phyloP scores from a whole-genome alignment of 1,139 yeast genomes.

The Taphrina wiesneri region DNA sequence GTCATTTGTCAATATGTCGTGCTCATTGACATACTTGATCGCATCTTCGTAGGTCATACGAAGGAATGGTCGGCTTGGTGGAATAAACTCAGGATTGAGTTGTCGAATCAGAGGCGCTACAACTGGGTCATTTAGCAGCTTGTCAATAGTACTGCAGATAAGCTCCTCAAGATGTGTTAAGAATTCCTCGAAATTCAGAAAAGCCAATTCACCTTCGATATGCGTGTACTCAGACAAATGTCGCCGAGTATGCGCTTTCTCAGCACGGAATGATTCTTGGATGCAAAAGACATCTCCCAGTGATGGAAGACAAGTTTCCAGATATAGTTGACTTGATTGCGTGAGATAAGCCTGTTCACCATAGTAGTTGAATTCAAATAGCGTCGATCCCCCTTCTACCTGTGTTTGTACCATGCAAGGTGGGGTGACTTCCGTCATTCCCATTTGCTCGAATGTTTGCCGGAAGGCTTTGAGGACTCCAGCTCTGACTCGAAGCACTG shows the following conservation, averaged over 20 bases:
- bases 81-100: conserved; percentile 84
- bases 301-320: conserved; percentile 94
- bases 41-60: conserved; percentile 92
- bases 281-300: conserved; percentile 96
- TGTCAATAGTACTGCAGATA: conserved; percentile 66
- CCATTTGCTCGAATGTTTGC: conserved; percentile 72
- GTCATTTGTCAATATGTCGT: conserved; percentile 80
- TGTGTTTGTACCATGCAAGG: conserved; percentile 99
- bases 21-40: conserved; percentile 93
- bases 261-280: conserved; percentile 99
- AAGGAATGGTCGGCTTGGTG: conserved; percentile 83
- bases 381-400: conserved; percentile 98
- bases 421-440: conserved; percentile 87
- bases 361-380: conserved; percentile 89
- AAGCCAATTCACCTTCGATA: conserved; percentile 89
- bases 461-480: conserved; percentile 71
- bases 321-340: conserved; percentile 93
- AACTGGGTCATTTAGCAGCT: conserved; percentile 82
- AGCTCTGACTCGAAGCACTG: conserved; percentile 96
- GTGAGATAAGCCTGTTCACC: conserved; percentile 97
- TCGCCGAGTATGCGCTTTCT: conserved; percentile 97
- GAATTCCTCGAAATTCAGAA: conserved; percentile 81
- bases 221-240: conserved; percentile 97
- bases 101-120: conserved; percentile 87
- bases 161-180: conserved; percentile 80